A percentile compares a stretch with the other conserved stretches of the same genome.
phyloP scores from a whole-genome alignment of 2,329 filamentous ascomycete genomes.

The Penicillium italicum region DNA sequence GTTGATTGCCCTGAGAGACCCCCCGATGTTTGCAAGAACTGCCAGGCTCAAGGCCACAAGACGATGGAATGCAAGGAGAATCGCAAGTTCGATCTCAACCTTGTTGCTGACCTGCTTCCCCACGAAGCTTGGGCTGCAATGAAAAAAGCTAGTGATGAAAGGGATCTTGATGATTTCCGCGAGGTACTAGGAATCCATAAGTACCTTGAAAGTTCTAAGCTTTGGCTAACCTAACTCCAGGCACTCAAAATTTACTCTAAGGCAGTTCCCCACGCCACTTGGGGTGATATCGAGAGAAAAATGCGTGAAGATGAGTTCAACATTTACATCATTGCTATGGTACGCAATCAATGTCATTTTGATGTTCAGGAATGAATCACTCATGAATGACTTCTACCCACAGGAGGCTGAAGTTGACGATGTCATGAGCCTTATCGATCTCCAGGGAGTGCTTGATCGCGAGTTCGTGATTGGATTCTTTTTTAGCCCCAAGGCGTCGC shows the following conservation, averaged over 20 bases:
- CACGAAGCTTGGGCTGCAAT: conserved; percentile 51
- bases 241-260: conserved; percentile 52
- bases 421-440: conserved; percentile 50
- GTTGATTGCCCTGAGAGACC: conserved; percentile 45
- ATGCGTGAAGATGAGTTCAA: conserved; percentile 48
- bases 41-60: conserved; percentile 44
- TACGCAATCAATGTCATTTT: conserved; percentile 22
- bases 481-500: conserved; percentile 46
- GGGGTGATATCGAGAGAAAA: conserved; percentile 48
- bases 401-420: conserved; percentile 43
- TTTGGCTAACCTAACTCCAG: conserved; percentile 24
- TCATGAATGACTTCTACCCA: conserved; percentile 4
- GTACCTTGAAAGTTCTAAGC: neutral
- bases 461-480: conserved; percentile 52
- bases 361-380: neutral
- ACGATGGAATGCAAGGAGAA: conserved; percentile 45
- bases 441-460: conserved; percentile 52
- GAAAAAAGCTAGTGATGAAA: conserved; percentile 47
- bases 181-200: conserved; percentile 29
- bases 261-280: conserved; percentile 45
- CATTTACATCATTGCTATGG: conserved; percentile 52
- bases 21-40: conserved; percentile 47
- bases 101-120: conserved; percentile 47
- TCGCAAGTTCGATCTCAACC: conserved; percentile 43
- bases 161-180: conserved; percentile 52